phyloP scores from a whole-genome alignment of 495 filamentous ascomycete species.

The Talaromyces ruber region DNA sequence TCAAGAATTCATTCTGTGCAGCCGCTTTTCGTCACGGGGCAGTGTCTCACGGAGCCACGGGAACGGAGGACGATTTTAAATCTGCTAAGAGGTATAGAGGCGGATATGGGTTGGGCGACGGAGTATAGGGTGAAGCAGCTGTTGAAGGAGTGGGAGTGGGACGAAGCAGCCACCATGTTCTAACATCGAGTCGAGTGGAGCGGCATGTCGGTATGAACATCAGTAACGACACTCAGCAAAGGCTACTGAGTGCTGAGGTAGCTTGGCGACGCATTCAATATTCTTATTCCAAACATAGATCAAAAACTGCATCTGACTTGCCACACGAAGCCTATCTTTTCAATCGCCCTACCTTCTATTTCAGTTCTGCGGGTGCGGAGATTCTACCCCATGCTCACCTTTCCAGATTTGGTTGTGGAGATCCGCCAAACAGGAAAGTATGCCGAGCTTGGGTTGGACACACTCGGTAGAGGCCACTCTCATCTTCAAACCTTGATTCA shows the following conservation, averaged over 20 bases:
- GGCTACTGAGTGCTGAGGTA: neutral
- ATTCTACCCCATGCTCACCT: neutral
- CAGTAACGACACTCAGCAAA: neutral
- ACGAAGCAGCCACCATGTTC: constrained; percentile 12
- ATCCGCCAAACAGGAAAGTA: neutral
- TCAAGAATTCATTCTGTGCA: constrained; percentile 53
- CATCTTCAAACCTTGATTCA: no score
- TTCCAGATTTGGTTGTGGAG: neutral
- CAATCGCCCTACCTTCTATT: neutral
- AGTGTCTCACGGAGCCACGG: constrained; percentile 42
- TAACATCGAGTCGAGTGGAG: neutral
- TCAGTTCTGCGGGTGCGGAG: neutral
- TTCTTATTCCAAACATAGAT: neutral
- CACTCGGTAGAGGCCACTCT: neutral
- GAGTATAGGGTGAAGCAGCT: constrained; percentile 51
- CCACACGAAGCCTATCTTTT: neutral
- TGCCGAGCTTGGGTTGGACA: neutral
- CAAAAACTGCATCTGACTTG: neutral
- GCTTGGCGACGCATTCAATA: neutral
- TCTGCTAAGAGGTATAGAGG: constrained; percentile 48
- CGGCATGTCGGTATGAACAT: neutral
- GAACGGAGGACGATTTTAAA: constrained; percentile 44
- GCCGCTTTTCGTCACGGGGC: constrained; percentile 53
- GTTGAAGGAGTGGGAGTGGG: constrained; percentile 48
- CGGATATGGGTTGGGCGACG: constrained; percentile 54